Conservation (phyloP, 2,329 filamentous ascomycete species). For the Neofusicoccum kwambonambiense region DNA sequence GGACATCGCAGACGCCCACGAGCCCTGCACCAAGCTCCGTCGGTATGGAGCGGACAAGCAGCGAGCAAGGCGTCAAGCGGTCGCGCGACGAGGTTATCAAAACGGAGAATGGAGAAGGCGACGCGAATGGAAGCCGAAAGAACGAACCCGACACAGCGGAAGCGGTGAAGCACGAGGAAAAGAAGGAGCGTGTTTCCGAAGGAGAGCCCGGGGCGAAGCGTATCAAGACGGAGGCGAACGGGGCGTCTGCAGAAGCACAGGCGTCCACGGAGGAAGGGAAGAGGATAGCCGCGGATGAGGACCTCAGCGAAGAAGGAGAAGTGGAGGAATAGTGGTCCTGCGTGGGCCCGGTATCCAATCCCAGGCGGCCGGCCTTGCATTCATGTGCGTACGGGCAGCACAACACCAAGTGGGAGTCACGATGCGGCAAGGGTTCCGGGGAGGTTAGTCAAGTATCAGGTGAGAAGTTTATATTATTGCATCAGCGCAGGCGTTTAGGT, state of each 20-base stretch:
- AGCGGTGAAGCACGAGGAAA: constrained; percentile 10
- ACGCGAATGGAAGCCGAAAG: constrained; percentile 17
- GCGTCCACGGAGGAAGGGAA: constrained; percentile 7
- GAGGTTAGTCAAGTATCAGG: constrained; percentile 8
- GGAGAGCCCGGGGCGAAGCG: constrained; percentile 14
- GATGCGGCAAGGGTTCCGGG: constrained; percentile 2
- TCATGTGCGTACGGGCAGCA: not conserved
- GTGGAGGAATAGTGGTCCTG: constrained; percentile 40
- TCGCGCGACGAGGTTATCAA: constrained; percentile 21
- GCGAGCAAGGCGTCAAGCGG: constrained; percentile 28
- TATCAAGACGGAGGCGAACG: constrained; percentile 19
- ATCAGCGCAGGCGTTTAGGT: constrained; percentile 17
- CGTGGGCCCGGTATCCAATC: not conserved
- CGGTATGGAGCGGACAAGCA: constrained; percentile 25
- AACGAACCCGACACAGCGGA: not conserved
- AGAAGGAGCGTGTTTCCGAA: not conserved
- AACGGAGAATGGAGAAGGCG: constrained; percentile 20
- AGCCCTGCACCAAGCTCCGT: constrained; percentile 22
- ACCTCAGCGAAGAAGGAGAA: constrained; percentile 47
- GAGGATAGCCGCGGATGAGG: constrained; percentile 22
- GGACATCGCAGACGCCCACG: constrained; percentile 26
- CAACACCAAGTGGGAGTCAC: constrained; percentile 2
- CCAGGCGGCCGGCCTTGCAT: not conserved
- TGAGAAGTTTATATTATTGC: constrained; percentile 14
- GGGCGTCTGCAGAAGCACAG: constrained; percentile 10